Conservation (phyloP, 306 rosid genomes). For the Prunus salicina region DNA sequence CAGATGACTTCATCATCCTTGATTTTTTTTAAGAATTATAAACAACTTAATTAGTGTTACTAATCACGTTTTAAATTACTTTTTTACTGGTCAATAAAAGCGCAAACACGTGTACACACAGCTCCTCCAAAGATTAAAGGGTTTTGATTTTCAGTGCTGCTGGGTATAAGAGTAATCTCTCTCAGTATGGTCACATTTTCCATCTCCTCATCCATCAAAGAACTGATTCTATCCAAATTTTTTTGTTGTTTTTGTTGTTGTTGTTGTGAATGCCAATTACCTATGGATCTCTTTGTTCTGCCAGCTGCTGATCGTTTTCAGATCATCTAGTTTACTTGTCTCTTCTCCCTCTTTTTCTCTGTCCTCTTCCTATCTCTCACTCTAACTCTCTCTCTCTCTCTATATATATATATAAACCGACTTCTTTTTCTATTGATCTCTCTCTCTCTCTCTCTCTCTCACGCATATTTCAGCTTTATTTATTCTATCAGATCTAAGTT, state of each 20-base stretch:
- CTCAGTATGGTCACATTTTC: conserved; percentile 4
- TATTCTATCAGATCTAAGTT: conserved; percentile 59
- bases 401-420: conserved; percentile 26
- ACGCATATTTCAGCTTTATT: conserved; percentile 26
- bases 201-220: conserved; percentile 25
- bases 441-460: conserved; percentile 34
- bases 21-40: background rate
- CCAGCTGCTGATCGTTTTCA: conserved; percentile 41
- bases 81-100: background rate
- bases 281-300: conserved; percentile 36
- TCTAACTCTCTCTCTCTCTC: background rate
- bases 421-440: conserved; percentile 28
- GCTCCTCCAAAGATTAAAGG: background rate
- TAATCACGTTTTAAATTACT: background rate
- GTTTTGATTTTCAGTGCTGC: background rate
- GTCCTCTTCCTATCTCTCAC: background rate
- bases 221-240: conserved; percentile 27
- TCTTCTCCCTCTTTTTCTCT: conserved; percentile 12
- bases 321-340: conserved; percentile 32
- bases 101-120: background rate
- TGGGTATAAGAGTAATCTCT: no score
- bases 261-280: background rate
- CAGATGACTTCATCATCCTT: background rate
- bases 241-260: background rate
- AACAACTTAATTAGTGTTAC: background rate